Percentiles rank a stretch among this genome's conserved stretches.
These are phyloP conservation scores for Nephelium lappaceum DNA, from an alignment of 345 rosid species.

Conservation along the genomic window DNA sequence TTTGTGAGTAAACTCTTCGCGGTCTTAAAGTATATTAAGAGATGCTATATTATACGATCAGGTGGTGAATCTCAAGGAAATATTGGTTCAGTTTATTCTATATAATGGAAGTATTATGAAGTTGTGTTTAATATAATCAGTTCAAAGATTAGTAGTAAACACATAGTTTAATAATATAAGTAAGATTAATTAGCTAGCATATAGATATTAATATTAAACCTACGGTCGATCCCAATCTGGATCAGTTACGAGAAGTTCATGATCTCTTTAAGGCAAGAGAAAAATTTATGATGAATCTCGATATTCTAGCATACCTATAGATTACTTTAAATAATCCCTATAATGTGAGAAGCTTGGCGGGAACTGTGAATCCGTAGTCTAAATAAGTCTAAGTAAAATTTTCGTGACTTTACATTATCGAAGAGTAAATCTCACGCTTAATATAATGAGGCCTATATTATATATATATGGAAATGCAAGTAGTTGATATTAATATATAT, in stretches of 20 bases:
- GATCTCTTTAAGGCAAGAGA: too few relatives aligned
- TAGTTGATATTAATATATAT: neutral
- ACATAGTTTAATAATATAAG: conserved; percentile 12
- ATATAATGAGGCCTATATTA: too few relatives aligned
- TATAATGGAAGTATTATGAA: neutral
- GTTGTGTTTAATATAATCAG: neutral
- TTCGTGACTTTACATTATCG: too few relatives aligned
- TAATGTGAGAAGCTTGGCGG: neutral
- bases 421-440: neutral
- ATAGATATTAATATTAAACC: neutral
- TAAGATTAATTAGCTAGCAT: neutral
- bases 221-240: conserved; percentile 6
- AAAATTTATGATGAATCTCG: neutral
- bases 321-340: neutral
- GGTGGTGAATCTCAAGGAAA: conserved; percentile 38
- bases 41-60: conserved; percentile 2
- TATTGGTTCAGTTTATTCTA: neutral
- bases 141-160: neutral
- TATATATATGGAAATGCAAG: neutral
- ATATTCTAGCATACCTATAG: neutral
- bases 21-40: neutral
- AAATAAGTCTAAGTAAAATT: neutral
- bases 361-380: neutral
- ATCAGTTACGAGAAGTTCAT: neutral
- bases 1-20: conserved; percentile 3